Evolutionary conservation across 2,329 filamentous ascomycete genomes (phyloP), one percentile per base, ranked within the genome.

Genomic region (Cladosporium sp.): DNA sequence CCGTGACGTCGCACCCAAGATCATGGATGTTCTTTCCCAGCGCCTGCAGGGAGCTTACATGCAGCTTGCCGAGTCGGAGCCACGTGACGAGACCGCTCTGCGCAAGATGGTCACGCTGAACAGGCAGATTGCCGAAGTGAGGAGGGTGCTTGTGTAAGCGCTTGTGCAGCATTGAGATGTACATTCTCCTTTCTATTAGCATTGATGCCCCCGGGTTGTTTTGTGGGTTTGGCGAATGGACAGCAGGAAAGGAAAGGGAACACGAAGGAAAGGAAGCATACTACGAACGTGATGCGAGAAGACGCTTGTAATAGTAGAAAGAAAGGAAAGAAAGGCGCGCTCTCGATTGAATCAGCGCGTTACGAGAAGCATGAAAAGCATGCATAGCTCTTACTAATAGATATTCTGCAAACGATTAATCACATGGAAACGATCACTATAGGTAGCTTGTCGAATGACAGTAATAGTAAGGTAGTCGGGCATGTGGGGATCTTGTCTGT

Each of bases 21-120:
- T 83, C 54, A 79, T 83, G 73, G 77, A 80, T 27, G 75, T 82
- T 50, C 68, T 84, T 39, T 73, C 72, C 41, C 70, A 78, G 59
- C 76, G 80, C 41, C 68, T 84, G 40, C 77, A 82, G 49, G 68
- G 66, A 25, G 69, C 78, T 16, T 83, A 82, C 64, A 78, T 82
- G 71, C 63, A 70, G 19, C 71, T 82, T 47, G 76, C 77, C 3
- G 72, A 80, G 63, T 71, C 62, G 36, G 70, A 73, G 33, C 75
- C 76, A 1, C 69, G 73, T 36, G 75, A 78, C 56, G 72, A 71
- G n/a, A 67, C 52, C 8, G 67, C 58, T 15, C 51, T 79, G 46
- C 57, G 58, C 46, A 59, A 55, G 52, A 59, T 68, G 43, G 56
- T 56, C 38, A 46, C 49, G 18, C 55, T 67, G 29, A 60, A 58